A percentile compares a stretch with the other conserved stretches of the same genome.
Conservation (phyloP, 2,329 filamentous ascomycete genomes). For the Phaeosphaeriaceae sp. region DNA sequence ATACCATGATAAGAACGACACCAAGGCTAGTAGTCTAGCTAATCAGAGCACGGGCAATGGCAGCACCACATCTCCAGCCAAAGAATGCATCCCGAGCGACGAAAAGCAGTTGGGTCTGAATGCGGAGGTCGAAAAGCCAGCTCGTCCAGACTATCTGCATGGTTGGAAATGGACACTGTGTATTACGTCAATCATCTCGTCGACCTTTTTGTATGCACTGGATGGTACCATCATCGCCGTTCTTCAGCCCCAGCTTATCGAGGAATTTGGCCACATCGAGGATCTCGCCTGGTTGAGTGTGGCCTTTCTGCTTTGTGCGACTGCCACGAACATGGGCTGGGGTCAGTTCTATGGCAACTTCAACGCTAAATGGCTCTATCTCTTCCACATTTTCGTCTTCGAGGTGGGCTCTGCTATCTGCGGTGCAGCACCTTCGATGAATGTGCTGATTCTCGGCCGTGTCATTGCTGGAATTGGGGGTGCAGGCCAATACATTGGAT, state of each 20-base stretch:
- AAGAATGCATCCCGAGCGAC: background rate
- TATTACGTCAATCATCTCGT: background rate
- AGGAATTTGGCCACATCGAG: background rate
- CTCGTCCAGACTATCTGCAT: background rate
- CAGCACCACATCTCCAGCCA: background rate
- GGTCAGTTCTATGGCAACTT: slow-evolving; percentile 35
- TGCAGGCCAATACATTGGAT: slow-evolving; percentile 51
- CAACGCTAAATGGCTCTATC: slow-evolving; percentile 54
- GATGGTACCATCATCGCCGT: background rate
- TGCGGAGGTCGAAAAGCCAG: background rate
- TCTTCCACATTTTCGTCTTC: slow-evolving; percentile 37
- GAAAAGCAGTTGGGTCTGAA: background rate
- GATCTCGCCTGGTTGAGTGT: background rate
- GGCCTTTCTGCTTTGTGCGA: background rate
- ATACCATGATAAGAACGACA: background rate
- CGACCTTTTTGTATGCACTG: background rate
- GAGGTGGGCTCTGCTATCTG: slow-evolving; percentile 37
- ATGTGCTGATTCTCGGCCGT: slow-evolving; percentile 49
- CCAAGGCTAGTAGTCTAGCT: background rate
- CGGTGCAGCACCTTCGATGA: slow-evolving; percentile 35
- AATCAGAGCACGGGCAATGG: background rate
- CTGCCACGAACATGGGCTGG: background rate
- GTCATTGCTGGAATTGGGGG: slow-evolving; percentile 56
- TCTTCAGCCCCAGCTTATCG: background rate
- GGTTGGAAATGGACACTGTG: background rate